Evolutionary conservation across 176 grass and related monocot genomes (phyloP).

Genomic region (Carex myosuroides): DNA sequence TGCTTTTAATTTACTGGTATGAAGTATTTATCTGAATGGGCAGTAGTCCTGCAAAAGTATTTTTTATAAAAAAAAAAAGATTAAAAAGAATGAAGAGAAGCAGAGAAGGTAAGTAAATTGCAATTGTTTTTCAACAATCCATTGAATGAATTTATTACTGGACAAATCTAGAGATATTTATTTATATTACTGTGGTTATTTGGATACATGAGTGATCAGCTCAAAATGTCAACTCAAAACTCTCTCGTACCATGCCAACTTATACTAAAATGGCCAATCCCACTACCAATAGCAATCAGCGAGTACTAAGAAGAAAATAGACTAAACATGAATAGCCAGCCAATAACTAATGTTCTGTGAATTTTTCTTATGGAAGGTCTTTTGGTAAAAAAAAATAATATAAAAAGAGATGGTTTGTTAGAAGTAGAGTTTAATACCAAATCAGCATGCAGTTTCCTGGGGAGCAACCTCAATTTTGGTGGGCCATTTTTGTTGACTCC

Average conservation of each 20-base stretch:
- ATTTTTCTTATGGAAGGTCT: no score
- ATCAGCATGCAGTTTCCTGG: conserved; percentile 74
- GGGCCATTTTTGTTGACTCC: conserved; percentile 45
- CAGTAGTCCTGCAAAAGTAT: conserved; percentile 32
- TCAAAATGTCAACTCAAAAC: background rate
- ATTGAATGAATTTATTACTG: no score
- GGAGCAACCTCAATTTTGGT: conserved; percentile 25
- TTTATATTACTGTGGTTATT: background rate
- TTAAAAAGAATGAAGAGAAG: background rate
- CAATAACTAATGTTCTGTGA: no score
- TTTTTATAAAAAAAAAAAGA: background rate
- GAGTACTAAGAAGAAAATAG: no score
- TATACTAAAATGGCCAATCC: no score
- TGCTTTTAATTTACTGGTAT: conserved; percentile 34
- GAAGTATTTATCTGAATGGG: conserved; percentile 33
- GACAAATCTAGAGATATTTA: background rate
- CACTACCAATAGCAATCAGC: no score
- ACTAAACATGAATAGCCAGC: no score
- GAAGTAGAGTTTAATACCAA: conserved; percentile 24
- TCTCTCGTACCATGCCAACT: background rate
- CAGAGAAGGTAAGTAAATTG: no score
- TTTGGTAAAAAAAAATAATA: background rate
- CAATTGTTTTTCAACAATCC: no score
- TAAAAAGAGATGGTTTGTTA: background rate
- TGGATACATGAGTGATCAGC: background rate